Base-by-base conservation (phyloP, 345 rosid genomes). In the Isatis tinctoria region DNA sequence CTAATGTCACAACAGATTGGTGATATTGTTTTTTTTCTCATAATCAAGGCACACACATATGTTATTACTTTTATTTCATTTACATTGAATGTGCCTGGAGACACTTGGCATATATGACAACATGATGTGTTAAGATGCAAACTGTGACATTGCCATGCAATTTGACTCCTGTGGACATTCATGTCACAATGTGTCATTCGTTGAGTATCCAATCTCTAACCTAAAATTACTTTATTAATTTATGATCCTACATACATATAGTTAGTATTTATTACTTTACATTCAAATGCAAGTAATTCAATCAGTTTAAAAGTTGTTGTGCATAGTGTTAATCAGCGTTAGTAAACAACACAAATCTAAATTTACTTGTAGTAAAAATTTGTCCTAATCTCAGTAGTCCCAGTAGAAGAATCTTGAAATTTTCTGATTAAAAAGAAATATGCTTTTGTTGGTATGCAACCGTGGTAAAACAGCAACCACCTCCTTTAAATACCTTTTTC, bases 121-220 rank as follows among this genome's bases (percentile, higher is more conserved):
- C 37, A 61, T 77, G 69, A 77, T 72, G 77, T 66, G 81, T 77
- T 47, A 49, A 28, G 41, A 65, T 47, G 17, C 16, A 14, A 39
- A 26, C 69, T 8, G 37, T 49, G 30, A 33, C 36, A 33, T 72
- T 9, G 77, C 73, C 77, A 77, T 72, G 81, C 81, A 77, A 20
- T 67, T 54, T 9, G 73, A 67, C 73, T 67, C 49, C 8, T 57
- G 76, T 63, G 18, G 47, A 43, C 33, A 20, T 65, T 56, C 22
- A 35, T 32, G 17, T 36, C 61, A 64, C 37, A 52, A 77, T 49
- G 77, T 71, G 76, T 77, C 80, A 72, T 24, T 59, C 63, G 40
- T 64, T 5, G 53, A 54, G 44, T 45, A 62, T 45, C 52, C 43
- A 10, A 35, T 9, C 4, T n/a, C 12, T 68, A 37, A 12, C 60